A percentile compares a stretch with the other conserved stretches of the same genome.
phyloP scores from a whole-genome alignment of 2,329 filamentous ascomycete genomes.

The Cercospora zeae-maydis region DNA sequence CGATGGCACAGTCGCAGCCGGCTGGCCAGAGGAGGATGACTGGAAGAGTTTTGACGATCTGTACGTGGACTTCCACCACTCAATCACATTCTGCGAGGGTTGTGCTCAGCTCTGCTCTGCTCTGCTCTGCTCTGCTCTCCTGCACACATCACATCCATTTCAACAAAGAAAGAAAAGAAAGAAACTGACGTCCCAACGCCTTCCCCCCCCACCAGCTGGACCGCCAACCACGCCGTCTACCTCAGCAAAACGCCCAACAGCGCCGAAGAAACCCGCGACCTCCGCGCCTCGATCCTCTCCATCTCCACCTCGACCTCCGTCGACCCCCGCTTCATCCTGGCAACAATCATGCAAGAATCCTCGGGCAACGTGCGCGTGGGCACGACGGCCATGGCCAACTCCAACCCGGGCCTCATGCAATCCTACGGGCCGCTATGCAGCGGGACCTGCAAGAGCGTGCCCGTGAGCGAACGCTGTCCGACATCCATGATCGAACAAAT shows the following conservation, averaged over 20 bases:
- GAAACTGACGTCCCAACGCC: not conserved
- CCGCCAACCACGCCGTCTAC: not conserved
- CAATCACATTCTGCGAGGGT: not conserved
- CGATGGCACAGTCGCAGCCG: constrained; percentile 7
- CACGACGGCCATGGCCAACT: constrained; percentile 40
- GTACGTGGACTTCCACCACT: not conserved
- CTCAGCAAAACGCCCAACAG: constrained; percentile 34
- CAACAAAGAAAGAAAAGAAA: too few species aligned
- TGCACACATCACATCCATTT: too few species aligned
- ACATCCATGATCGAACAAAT: constrained; percentile 37
- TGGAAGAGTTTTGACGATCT: constrained; percentile 7
- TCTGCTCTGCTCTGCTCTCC: too few species aligned
- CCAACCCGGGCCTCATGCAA: constrained; percentile 49
- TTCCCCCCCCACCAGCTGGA: too few species aligned
- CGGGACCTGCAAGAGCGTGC: constrained; percentile 19
- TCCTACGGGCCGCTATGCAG: constrained; percentile 39
- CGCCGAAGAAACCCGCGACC: constrained; percentile 37
- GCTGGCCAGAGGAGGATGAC: constrained; percentile 7
- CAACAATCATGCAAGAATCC: constrained; percentile 44
- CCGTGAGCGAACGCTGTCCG: constrained; percentile 39
- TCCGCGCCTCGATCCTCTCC: constrained; percentile 38
- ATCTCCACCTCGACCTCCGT: constrained; percentile 36
- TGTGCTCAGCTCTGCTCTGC: too few species aligned
- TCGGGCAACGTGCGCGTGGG: constrained; percentile 44
- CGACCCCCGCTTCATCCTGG: constrained; percentile 42